Percentiles rank a stretch among this genome's conserved stretches.
These are phyloP conservation scores for Leishmania guyanensis DNA, from an alignment of 208 protist genomes.

Conservation along the genomic window DNA sequence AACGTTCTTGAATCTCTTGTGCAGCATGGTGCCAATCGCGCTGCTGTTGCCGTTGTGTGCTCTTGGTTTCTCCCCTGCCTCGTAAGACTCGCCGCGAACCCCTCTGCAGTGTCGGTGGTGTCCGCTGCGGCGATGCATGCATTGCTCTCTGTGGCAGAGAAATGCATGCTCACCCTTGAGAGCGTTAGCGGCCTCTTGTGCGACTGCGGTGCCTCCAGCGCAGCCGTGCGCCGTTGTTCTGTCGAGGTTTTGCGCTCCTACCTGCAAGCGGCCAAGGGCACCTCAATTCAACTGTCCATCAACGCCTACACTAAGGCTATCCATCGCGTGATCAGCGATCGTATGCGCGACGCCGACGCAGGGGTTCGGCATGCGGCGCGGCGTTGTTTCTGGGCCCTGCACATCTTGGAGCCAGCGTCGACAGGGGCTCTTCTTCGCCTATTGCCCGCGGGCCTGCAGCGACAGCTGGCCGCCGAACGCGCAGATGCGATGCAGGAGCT, in stretches of 20 bases:
- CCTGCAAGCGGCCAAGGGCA: constrained; percentile 46
- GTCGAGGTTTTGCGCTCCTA: constrained; percentile 38
- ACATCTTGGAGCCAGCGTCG: constrained; percentile 42
- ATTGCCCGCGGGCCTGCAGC: constrained; percentile 31
- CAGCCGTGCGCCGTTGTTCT: constrained; percentile 42
- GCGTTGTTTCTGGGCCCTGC: constrained; percentile 50
- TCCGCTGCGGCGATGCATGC: constrained; percentile 28
- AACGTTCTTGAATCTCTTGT: constrained; percentile 19
- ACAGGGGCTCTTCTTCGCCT: constrained; percentile 33
- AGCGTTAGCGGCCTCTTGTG: constrained; percentile 41
- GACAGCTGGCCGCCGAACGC: constrained; percentile 28
- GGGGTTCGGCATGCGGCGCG: constrained; percentile 41
- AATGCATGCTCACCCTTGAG: constrained; percentile 48
- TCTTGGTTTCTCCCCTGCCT: constrained; percentile 59
- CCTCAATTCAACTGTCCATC: constrained; percentile 34
- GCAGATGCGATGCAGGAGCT: constrained; percentile 21
- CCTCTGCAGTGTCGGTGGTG: constrained; percentile 22
- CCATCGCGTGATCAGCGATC: constrained; percentile 36
- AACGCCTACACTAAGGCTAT: constrained; percentile 40
- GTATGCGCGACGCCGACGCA: constrained; percentile 50
- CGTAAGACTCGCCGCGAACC: constrained; percentile 37
- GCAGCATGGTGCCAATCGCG: constrained; percentile 2
- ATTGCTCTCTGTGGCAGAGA: constrained; percentile 34
- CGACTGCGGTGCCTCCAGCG: constrained; percentile 32
- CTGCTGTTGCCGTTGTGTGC: constrained; percentile 20